These are phyloP conservation scores for Chlorella vulgaris DNA, from an alignment of 139 green algal genomes.

Conservation along the genomic window DNA sequence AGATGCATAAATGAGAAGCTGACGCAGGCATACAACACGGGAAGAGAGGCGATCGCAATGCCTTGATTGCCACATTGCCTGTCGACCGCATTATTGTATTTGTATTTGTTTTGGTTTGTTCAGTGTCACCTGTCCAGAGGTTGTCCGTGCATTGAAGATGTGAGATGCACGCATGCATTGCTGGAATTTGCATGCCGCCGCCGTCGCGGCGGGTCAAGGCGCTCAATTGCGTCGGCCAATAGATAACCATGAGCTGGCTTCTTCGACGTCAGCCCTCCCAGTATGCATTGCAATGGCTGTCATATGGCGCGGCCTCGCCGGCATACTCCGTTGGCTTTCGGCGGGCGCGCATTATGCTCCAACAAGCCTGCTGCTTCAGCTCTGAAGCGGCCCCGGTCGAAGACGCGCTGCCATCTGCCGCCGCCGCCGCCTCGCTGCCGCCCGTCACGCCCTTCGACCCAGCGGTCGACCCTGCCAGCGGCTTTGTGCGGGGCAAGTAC, in stretches of 20 bases:
- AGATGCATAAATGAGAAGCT: too few species aligned
- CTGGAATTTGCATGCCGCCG: too few species aligned
- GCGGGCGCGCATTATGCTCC: background rate
- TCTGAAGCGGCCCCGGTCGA: background rate
- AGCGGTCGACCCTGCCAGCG: background rate
- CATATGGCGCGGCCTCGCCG: background rate
- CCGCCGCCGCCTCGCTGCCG: background rate
- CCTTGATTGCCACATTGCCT: too few species aligned
- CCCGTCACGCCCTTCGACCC: background rate
- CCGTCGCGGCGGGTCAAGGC: too few species aligned
- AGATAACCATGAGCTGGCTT: background rate
- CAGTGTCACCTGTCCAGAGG: too few species aligned
- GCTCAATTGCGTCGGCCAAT: too few species aligned
- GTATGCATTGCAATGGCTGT: background rate
- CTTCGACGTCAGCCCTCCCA: background rate
- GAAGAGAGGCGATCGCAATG: too few species aligned
- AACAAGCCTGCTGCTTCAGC: background rate
- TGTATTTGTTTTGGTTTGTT: too few species aligned
- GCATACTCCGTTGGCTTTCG: conserved; percentile 14
- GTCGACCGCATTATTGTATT: too few species aligned
- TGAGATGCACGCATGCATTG: too few species aligned
- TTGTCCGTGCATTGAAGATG: too few species aligned
- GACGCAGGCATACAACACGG: too few species aligned
- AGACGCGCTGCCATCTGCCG: background rate
- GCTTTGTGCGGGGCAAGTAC: conserved; percentile 38